Evolutionary conservation across 345 rosid genomes (phyloP).

Genomic region (Pugionium cornutum): DNA sequence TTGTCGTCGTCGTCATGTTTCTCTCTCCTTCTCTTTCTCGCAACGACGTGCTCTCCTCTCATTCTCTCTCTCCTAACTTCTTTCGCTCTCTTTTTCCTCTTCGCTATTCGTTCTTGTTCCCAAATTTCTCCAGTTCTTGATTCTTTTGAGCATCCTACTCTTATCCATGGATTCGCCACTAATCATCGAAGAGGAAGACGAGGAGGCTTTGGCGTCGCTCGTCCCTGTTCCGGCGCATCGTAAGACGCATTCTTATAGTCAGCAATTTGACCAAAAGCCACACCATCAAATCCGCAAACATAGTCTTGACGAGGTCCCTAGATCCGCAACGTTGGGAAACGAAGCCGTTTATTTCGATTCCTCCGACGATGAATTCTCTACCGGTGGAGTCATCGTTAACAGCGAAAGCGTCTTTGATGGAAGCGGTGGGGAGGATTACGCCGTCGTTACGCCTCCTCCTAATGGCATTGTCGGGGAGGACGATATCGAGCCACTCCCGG

Average conservation of each 20-base stretch:
- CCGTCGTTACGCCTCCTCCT: constrained; percentile 39
- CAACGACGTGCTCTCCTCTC: constrained; percentile 41
- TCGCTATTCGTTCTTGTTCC: not conserved
- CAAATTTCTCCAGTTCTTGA: not conserved
- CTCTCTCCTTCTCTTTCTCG: constrained; percentile 41
- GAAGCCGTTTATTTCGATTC: constrained; percentile 47
- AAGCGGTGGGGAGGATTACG: constrained; percentile 22
- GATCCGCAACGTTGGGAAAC: constrained; percentile 27
- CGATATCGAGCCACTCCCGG: constrained; percentile 48
- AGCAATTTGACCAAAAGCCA: constrained; percentile 50
- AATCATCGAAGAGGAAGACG: constrained; percentile 58
- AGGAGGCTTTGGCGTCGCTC: constrained; percentile 47
- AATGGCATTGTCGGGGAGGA: constrained; percentile 20
- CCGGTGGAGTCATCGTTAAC: constrained; percentile 25
- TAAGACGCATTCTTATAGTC: constrained; percentile 61
- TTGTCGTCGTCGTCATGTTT: constrained; percentile 38
- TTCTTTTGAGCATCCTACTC: not conserved
- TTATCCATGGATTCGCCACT: constrained; percentile 33
- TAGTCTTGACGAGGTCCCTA: constrained; percentile 56
- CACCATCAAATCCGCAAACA: constrained; percentile 53
- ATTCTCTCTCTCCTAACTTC: constrained; percentile 24
- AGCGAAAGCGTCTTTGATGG: constrained; percentile 1
- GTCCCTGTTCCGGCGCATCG: constrained; percentile 43
- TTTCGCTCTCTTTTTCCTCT: constrained; percentile 16
- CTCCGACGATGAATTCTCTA: constrained; percentile 51